A percentile compares a stretch with the other conserved stretches of the same genome.
Conservation (phyloP, 192 early-diverging fungal genomes). For the Borealophlyctis nickersoniae region DNA sequence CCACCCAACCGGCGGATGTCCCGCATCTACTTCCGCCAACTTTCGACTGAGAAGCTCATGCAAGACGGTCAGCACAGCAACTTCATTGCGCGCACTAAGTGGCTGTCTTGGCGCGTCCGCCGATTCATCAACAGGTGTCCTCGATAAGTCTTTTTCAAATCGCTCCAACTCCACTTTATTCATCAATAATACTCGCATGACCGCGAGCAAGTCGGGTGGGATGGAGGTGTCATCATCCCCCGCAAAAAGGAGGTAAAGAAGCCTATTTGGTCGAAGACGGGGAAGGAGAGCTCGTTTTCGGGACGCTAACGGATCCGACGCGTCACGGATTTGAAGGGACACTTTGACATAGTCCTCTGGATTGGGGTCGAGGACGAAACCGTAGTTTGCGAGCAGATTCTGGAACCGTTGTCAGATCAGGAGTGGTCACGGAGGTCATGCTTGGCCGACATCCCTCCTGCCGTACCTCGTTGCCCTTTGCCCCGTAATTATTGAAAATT, state of each 20-base stretch:
- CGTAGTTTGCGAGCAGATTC: constrained; percentile 50
- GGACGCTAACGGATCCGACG: constrained; percentile 28
- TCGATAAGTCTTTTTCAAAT: background rate
- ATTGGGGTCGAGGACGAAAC: constrained; percentile 47
- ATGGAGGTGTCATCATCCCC: constrained; percentile 29
- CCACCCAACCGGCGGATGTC: background rate
- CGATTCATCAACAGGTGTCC: background rate
- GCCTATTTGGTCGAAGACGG: constrained; percentile 6
- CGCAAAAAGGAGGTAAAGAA: constrained; percentile 40
- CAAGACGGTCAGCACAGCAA: constrained; percentile 18
- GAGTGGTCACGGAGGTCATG: background rate
- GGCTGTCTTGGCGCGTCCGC: background rate
- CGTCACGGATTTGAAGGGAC: constrained; percentile 29
- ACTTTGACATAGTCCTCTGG: constrained; percentile 50
- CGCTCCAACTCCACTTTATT: constrained; percentile 26
- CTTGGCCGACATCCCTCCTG: background rate
- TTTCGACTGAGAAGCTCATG: constrained; percentile 19
- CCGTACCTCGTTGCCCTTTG: constrained; percentile 47
- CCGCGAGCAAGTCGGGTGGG: constrained; percentile 22
- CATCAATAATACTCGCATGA: constrained; percentile 36
- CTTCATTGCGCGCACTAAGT: constrained; percentile 18
- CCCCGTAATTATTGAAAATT: constrained; percentile 51
- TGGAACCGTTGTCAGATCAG: constrained; percentile 8
- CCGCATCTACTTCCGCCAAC: background rate
- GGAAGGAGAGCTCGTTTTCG: constrained; percentile 5